Conservation (phyloP, 306 rosid genomes). For the peach (Prunus persica) region DNA sequence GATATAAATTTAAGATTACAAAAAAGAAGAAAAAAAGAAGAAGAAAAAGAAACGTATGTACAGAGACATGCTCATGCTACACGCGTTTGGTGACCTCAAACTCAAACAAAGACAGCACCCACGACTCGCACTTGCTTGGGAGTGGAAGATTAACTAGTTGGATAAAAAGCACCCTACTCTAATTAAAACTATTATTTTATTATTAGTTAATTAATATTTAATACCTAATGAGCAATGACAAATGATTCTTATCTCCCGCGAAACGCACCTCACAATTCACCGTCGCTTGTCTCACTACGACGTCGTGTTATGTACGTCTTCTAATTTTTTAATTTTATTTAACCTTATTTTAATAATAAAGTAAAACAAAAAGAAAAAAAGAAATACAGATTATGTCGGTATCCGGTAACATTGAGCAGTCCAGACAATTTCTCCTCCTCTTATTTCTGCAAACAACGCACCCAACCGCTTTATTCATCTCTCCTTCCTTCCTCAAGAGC, state of each 20-base stretch:
- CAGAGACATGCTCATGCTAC: neutral
- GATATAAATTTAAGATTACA: neutral
- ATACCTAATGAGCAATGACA: neutral
- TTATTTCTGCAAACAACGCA: conserved; percentile 29
- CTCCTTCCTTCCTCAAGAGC: conserved; percentile 17
- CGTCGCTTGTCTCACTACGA: neutral
- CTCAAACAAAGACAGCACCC: neutral
- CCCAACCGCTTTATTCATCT: conserved; percentile 51
- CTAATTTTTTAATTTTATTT: no score
- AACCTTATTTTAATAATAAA: neutral
- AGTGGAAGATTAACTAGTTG: neutral
- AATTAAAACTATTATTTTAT: neutral
- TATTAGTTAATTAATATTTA: neutral
- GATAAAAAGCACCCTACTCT: neutral
- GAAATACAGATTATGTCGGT: conserved; percentile 40
- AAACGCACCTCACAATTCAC: neutral
- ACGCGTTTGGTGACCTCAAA: conserved; percentile 6
- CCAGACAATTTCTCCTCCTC: conserved; percentile 47
- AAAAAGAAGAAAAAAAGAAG: neutral
- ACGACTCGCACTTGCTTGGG: neutral
- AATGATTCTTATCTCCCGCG: neutral
- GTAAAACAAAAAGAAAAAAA: neutral
- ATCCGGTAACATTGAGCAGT: conserved; percentile 44
- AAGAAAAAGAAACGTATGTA: neutral
- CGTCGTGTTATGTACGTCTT: neutral